These are phyloP conservation scores for Phytopythium cucurbitacearum DNA, from an alignment of 352 stramenopile genomes.

Conservation along the genomic window DNA sequence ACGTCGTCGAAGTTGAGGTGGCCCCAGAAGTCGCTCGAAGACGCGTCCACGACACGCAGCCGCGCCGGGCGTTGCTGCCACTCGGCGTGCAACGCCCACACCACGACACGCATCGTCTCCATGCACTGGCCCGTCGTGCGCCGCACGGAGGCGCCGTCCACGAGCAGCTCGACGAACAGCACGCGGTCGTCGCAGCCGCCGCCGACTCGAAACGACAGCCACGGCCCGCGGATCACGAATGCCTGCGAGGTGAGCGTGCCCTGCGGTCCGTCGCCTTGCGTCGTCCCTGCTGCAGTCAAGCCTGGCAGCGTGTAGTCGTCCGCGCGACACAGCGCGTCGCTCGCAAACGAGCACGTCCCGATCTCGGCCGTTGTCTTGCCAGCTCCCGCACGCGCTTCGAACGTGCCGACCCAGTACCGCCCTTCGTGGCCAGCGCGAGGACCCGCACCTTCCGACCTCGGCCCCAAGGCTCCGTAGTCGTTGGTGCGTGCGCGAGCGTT, in stretches of 20 bases:
- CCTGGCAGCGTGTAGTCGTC: constrained; percentile 79
- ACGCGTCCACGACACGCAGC: constrained; percentile 93
- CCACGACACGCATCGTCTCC: constrained; percentile 86
- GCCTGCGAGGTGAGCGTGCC: constrained; percentile 93
- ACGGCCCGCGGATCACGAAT: constrained; percentile 88
- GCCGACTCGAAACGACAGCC: constrained; percentile 93
- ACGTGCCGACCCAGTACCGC: constrained; percentile 95
- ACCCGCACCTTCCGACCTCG: constrained; percentile 25
- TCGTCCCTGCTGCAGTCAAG: constrained; percentile 47
- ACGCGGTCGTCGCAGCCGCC: constrained; percentile 91
- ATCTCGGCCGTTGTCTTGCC: constrained; percentile 38
- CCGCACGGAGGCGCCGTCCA: constrained; percentile 89
- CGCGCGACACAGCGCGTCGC: constrained; percentile 50
- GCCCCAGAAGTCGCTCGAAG: constrained; percentile 83
- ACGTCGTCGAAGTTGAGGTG: constrained; percentile 98
- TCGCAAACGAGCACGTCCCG: constrained; percentile 67
- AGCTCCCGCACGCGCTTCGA: constrained; percentile 84
- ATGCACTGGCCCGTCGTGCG: constrained; percentile 87
- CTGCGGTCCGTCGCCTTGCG: constrained; percentile 87
- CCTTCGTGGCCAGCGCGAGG: constrained; percentile 66
- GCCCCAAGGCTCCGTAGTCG: constrained; percentile 35
- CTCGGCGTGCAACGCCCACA: constrained; percentile 79
- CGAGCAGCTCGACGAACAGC: constrained; percentile 92
- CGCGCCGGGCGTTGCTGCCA: constrained; percentile 84
- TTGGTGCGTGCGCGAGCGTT: constrained; percentile 87